Base-by-base conservation (phyloP, 1,284 basidiomycete genomes). In the Trametes pubescens region DNA sequence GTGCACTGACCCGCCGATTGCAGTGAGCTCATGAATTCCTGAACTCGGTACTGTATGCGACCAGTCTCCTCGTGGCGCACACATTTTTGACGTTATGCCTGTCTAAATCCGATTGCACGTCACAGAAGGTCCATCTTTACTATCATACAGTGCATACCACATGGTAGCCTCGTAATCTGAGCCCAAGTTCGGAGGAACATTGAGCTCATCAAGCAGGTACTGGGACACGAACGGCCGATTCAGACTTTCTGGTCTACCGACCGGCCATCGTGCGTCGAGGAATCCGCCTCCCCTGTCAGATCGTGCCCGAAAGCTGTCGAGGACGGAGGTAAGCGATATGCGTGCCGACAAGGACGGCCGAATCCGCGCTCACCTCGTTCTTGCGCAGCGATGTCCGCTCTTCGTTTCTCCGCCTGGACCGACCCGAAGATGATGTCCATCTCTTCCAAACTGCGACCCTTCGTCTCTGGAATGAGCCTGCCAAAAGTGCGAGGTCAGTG, bases 361-460 rank as follows among this genome's bases (percentile, higher is more conserved):
- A 43, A 53, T 13, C 16, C 29, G 3, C 13, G 64, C 71, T 58
- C 55, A 80, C 82, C 81, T 60, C 73, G 78, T 69, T 84, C 80
- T 43, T 80, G 79, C 67, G 75, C 78, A 49, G 76, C 77, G 64
- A 91, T 87, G 61, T 87, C 80, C 2, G 80, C 83, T 53, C 80
- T 78, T 59, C 90, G 85, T 68, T 87, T 73, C 69, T 87, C 88
- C 24, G 78, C 79, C 22, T 82, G 81, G 32, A 92, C 82, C 0
- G 87, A 71, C 3, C 91, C 92, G 70, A 95, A 94, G 67, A 94
- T 82, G 71, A 94, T 75, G 74, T 94, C 92, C 91, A 94, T 92
- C 71, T 91, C 89, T 71, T 92, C 90, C 66, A 93, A 77, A 71
- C 84, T 87, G 61, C 84, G 83, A 7, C 90, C 90, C 74, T 90